Evolutionary conservation across 225 moss, liverwort and hornwort genomes (phyloP).

Genomic region (Climacium dendroides): DNA sequence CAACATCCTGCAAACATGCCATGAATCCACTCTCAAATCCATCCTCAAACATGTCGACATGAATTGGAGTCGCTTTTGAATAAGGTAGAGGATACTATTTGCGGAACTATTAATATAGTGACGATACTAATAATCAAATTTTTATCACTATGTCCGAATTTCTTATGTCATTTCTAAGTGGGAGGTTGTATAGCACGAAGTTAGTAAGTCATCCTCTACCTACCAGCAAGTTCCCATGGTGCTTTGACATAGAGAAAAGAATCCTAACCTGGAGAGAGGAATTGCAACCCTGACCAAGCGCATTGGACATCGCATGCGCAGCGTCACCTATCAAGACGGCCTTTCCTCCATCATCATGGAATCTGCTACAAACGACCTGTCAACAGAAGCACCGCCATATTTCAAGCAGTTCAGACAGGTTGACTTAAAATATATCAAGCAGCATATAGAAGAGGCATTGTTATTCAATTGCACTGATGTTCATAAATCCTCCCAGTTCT

Average conservation of each 20-base stretch:
- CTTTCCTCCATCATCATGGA: slow-evolving; percentile 32
- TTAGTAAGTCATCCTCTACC: background rate
- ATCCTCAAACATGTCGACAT: background rate
- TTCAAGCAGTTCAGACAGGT: background rate
- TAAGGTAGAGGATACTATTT: background rate
- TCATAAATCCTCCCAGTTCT: background rate
- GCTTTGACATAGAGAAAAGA: background rate
- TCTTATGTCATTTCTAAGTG: background rate
- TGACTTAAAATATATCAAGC: background rate
- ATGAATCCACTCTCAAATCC: background rate
- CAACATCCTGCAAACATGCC: slow-evolving; percentile 28
- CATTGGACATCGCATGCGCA: slow-evolving; percentile 56
- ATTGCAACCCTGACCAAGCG: slow-evolving; percentile 56
- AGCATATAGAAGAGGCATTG: background rate
- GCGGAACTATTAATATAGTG: no score
- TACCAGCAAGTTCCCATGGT: background rate
- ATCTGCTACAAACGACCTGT: slow-evolving; percentile 37
- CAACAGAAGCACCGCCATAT: background rate
- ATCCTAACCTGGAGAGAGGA: slow-evolving; percentile 43
- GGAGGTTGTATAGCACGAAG: background rate
- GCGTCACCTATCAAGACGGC: slow-evolving; percentile 46
- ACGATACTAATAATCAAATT: background rate
- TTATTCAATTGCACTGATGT: background rate
- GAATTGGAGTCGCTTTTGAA: background rate
- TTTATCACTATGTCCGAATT: background rate